These are phyloP conservation scores for Parathielavia appendiculata DNA, from an alignment of 495 filamentous ascomycete species.

Conservation along the genomic window DNA sequence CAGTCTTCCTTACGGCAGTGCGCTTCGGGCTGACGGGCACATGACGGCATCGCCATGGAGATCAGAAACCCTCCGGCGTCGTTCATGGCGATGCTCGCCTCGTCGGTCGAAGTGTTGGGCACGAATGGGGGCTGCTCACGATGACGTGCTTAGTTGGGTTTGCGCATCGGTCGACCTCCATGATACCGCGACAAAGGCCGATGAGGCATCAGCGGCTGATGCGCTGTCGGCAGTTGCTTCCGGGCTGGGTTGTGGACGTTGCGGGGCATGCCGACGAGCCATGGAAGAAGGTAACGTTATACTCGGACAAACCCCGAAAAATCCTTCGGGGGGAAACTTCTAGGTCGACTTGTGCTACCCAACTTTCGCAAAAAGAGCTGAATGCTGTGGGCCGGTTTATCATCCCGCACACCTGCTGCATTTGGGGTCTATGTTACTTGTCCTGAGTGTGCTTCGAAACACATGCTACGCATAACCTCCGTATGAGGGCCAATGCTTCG, in stretches of 20 bases:
- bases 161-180: background rate
- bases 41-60: background rate
- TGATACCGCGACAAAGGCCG: background rate
- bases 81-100: background rate
- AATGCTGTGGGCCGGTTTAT: background rate
- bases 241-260: background rate
- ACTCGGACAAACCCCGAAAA: slow-evolving; percentile 3
- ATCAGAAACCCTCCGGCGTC: background rate
- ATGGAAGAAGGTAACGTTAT: slow-evolving; percentile 1
- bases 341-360: slow-evolving; percentile 7
- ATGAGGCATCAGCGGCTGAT: background rate
- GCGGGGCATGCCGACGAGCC: slow-evolving; percentile 12
- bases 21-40: background rate
- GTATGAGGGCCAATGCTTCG: slow-evolving; percentile 4
- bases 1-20: background rate
- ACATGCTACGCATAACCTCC: background rate
- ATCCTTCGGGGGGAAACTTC: slow-evolving; percentile 2
- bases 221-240: slow-evolving; percentile 2
- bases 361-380: background rate
- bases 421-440: background rate
- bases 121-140: slow-evolving; percentile 1
- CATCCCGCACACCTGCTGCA: background rate
- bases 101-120: background rate
- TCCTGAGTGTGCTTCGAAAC: too few species aligned
- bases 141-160: slow-evolving; percentile 3